A percentile compares a stretch with the other conserved stretches of the same genome.
These are phyloP conservation scores for Ceratocystiopsis brevicomis DNA, from an alignment of 2,329 filamentous ascomycete genomes.

Conservation along the genomic window DNA sequence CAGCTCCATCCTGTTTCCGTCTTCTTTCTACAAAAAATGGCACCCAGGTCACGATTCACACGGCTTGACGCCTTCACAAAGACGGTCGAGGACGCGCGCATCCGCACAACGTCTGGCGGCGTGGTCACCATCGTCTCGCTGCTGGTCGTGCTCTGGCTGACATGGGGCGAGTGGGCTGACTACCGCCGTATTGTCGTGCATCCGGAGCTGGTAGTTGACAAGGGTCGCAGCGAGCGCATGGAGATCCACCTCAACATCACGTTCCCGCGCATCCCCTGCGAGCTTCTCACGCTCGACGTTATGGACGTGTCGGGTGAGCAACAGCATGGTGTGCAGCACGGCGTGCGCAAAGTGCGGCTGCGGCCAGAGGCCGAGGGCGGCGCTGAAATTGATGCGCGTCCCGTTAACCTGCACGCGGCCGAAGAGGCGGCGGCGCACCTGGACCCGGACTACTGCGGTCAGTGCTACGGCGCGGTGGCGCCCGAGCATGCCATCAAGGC, in stretches of 20 bases:
- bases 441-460: conserved; percentile 80
- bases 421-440: conserved; percentile 59
- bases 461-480: conserved; percentile 70
- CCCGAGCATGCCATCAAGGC: conserved; percentile 53
- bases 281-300: conserved; percentile 87
- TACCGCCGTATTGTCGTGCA: conserved; percentile 73
- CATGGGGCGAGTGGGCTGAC: conserved; percentile 91
- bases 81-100: conserved; percentile 91
- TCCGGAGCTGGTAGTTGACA: conserved; percentile 89
- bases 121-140: conserved; percentile 86
- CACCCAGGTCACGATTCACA: conserved; percentile 82
- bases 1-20: no score
- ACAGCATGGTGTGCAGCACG: conserved; percentile 84
- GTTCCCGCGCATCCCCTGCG: conserved; percentile 84
- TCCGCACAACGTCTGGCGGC: conserved; percentile 88
- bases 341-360: conserved; percentile 78
- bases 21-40: conserved; percentile 40
- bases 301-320: conserved; percentile 98
- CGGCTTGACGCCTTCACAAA: conserved; percentile 98
- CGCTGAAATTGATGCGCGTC: conserved; percentile 49
- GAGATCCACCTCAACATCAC: conserved; percentile 96
- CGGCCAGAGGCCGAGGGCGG: conserved; percentile 55
- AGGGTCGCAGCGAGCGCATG: conserved; percentile 95
- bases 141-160: conserved; percentile 69
- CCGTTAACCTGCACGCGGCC: conserved; percentile 49